Evolutionary conservation across 768 basidiomycete genomes (phyloP), one percentile per base, ranked within the genome.

Genomic region (Lactarius quietus): DNA sequence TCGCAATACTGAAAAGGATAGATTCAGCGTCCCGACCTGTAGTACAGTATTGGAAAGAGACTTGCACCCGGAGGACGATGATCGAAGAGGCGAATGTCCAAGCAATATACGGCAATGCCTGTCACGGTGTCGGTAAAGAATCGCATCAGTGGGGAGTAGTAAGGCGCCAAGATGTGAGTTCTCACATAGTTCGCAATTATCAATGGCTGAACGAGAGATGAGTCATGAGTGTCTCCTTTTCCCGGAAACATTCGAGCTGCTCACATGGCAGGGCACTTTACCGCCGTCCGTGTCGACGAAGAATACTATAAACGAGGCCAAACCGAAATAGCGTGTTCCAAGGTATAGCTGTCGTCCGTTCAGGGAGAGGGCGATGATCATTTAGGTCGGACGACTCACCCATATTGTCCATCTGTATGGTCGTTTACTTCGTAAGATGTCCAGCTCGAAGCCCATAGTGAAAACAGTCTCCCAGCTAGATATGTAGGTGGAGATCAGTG

Each of bases 271-370:
- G 17, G 57, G 26, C 8, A 58, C 28, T 3, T 43, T 43, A 29
- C 58, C 29, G 2, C n/a, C 20, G 6, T 59, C 29, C 20, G 20
- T 31, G 43, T 33, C 14, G 15, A 59, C 3, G 18, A 59, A 31
- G 31, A 45, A 45, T 39, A 59, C 1, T 29, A 45, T 33, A 43
- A 59, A 45, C 3, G 12, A 7, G 20, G 43, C 54, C 36, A 2
- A n/a, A n/a, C 17, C 31, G 29, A 52, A 33, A 38, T 65, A 65
- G 26, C 64, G 64, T 9, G 55, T 57, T 35, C 65, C 65, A 4
- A 66, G 56, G 10, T 66, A 66, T 23, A 61, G 35, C 65, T 66
- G 33, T 23, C 54, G 14, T 35, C 14, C 31, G 14, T 35, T 51
- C 48, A 51, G 48, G 45, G 4, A 23, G 26, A 6, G 29, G 33